These are phyloP conservation scores for Backusella westeae DNA, from an alignment of 192 early-diverging fungal genomes.

Conservation along the genomic window DNA sequence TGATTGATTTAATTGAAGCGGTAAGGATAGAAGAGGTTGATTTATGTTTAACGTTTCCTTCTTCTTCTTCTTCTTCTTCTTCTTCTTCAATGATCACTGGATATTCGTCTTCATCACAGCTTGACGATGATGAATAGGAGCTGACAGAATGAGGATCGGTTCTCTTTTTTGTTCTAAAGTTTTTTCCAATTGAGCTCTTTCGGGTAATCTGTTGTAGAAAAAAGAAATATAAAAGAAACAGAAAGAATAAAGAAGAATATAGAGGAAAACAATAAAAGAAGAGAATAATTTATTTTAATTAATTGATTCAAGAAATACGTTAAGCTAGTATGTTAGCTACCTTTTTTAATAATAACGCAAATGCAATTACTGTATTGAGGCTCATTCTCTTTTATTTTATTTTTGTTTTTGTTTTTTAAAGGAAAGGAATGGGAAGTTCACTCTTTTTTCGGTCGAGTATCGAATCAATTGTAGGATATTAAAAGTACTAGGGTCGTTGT, in stretches of 20 bases:
- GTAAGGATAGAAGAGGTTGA: constrained; percentile 1
- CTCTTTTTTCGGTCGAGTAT: not conserved
- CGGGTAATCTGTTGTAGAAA: not conserved
- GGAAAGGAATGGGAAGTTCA: constrained; percentile 8
- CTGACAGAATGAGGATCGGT: not conserved
- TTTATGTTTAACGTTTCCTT: not conserved
- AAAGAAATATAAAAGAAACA: not conserved
- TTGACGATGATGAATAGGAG: not conserved
- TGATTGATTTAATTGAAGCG: not conserved
- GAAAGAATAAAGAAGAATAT: not conserved
- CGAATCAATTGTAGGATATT: not conserved
- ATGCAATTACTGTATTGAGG: constrained; percentile 17
- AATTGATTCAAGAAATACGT: not conserved
- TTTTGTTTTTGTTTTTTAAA: not conserved
- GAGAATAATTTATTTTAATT: no score
- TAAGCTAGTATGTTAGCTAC: constrained; percentile 8
- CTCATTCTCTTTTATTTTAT: constrained; percentile 21
- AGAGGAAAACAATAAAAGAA: not conserved
- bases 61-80: not conserved
- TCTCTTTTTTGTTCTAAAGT: constrained; percentile 2
- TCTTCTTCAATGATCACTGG: not conserved
- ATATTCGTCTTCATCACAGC: not conserved
- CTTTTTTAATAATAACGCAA: constrained; percentile 27
- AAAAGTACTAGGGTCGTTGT: not conserved
- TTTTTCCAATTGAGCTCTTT: not conserved